phyloP scores from a whole-genome alignment of 31 red algal species.

The Odonthalia washingtoniensis region DNA sequence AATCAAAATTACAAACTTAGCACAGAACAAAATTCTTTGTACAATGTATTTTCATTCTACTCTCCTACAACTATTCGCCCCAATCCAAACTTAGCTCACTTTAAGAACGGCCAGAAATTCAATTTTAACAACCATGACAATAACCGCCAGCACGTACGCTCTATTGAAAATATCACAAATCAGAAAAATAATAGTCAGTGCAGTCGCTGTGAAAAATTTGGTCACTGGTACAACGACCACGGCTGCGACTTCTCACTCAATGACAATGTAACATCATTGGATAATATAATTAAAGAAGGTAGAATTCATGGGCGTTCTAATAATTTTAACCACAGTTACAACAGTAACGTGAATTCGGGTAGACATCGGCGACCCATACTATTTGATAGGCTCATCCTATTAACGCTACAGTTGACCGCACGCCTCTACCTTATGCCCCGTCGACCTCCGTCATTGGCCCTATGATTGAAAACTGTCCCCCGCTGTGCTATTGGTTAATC shows the following conservation, averaged over 20 bases:
- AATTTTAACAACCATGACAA: no score
- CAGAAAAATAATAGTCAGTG: not conserved
- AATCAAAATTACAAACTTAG: not conserved
- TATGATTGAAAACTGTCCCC: constrained; percentile 24
- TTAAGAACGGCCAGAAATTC: no score
- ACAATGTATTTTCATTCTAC: not conserved
- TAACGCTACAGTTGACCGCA: not conserved
- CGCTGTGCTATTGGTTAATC: constrained; percentile 19
- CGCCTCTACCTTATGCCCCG: not conserved
- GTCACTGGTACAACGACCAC: constrained; percentile 20
- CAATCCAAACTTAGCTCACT: no score
- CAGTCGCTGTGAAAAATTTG: constrained; percentile 2
- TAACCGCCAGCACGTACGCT: not conserved
- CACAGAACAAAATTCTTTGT: not conserved
- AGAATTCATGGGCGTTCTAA: not conserved
- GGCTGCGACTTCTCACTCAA: not conserved
- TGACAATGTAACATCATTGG: not conserved
- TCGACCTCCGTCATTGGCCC: not conserved
- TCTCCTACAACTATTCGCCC: not conserved
- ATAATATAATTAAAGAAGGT: not conserved
- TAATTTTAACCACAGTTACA: not conserved
- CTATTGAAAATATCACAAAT: not conserved
- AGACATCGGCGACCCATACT: not conserved
- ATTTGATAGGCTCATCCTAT: not conserved
- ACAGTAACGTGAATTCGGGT: not conserved